Evolutionary conservation across 1,284 basidiomycete genomes (phyloP), one percentile per base, ranked within the genome.

Genomic region (Mrakiaceae sp.): DNA sequence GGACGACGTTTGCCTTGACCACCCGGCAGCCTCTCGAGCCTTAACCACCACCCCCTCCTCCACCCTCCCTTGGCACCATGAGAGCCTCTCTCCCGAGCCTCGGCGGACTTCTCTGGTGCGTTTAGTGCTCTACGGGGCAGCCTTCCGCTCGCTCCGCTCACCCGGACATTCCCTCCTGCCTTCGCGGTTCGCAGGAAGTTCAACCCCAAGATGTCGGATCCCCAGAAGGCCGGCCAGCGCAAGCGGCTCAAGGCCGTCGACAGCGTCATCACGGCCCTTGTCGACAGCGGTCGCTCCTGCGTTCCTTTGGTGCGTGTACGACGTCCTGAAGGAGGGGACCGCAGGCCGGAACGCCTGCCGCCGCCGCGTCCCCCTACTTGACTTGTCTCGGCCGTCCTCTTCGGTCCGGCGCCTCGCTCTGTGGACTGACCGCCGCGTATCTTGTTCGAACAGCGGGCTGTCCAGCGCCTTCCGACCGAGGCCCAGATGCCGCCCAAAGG

Each of bases 181-280:
- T 44, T 43, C 48, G 44, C 44, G 27, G 52, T 49, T 12, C 46
- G 54, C 47, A 64, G 62, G 56, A 50, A 52, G 42, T n/a, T 47
- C 27, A 59, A 58, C 52, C 44, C 39, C 27, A 52, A 48, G 11
- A 62, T 98, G 69, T 96, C 93, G 11, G 75, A 83, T 9, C 90
- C 92, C 1, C 86, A 95, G 69, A 98, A 98, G 78, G 87, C 88
- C 39, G 94, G 96, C 71, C 90, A 87, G 64, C 84, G 95, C 43
- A 79, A 86, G 67, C 83, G 96, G 62, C 82, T 98, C 69, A 92
- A 90, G 79, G 87, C 84, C 72, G 95, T 98, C 58, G 95, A 98
- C 79, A 79, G 84, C 4, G 94, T 98, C 61, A 95, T 98, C 69
- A 86, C 90, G 66, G 84, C 92, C 1, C 86, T 98, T 7, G 81